These are phyloP conservation scores for Chaetomium globosum DNA, from an alignment of 2,329 filamentous ascomycete species.

Conservation along the genomic window DNA sequence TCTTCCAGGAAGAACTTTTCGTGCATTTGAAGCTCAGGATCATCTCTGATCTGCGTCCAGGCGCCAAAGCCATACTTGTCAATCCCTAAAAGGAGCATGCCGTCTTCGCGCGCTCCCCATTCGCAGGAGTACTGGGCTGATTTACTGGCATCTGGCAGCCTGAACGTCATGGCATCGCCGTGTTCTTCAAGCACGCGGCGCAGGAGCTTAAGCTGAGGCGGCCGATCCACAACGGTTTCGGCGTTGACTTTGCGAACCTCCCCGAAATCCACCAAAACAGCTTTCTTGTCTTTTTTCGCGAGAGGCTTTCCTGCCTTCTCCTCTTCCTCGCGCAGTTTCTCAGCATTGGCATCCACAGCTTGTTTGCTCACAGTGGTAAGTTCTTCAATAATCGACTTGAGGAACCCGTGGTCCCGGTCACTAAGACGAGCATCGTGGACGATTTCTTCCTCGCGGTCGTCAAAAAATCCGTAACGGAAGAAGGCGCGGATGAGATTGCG, in stretches of 20 bases:
- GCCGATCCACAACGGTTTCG: slow-evolving; percentile 89
- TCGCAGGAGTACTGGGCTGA: slow-evolving; percentile 86
- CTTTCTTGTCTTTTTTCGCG: slow-evolving; percentile 97
- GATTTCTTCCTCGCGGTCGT: slow-evolving; percentile 85
- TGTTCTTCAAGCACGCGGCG: slow-evolving; percentile 69
- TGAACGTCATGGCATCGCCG: slow-evolving; percentile 76
- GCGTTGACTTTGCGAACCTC: slow-evolving; percentile 95
- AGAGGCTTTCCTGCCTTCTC: slow-evolving; percentile 78
- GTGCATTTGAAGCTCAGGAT: slow-evolving; percentile 77
- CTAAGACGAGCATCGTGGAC: slow-evolving; percentile 81
- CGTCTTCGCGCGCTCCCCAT: slow-evolving; percentile 92
- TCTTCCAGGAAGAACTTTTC: slow-evolving; percentile 98
- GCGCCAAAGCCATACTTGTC: slow-evolving; percentile 92
- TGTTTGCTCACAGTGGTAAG: slow-evolving; percentile 63
- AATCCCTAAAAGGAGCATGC: slow-evolving; percentile 94
- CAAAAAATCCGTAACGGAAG: slow-evolving; percentile 86
- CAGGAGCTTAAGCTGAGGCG: slow-evolving; percentile 83
- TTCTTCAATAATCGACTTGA: slow-evolving; percentile 74
- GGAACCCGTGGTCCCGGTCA: slow-evolving; percentile 78
- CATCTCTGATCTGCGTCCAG: slow-evolving; percentile 92
- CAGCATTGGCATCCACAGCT: slow-evolving; percentile 67
- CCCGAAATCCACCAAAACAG: slow-evolving; percentile 90
- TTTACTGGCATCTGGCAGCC: slow-evolving; percentile 88
- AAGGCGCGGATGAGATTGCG: slow-evolving; percentile 89
- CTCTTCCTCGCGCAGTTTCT: slow-evolving; percentile 76